Percentiles rank a stretch among this genome's conserved stretches.
These are phyloP conservation scores for Cyamopsis tetragonoloba DNA, from an alignment of 306 rosid genomes.

Conservation along the genomic window DNA sequence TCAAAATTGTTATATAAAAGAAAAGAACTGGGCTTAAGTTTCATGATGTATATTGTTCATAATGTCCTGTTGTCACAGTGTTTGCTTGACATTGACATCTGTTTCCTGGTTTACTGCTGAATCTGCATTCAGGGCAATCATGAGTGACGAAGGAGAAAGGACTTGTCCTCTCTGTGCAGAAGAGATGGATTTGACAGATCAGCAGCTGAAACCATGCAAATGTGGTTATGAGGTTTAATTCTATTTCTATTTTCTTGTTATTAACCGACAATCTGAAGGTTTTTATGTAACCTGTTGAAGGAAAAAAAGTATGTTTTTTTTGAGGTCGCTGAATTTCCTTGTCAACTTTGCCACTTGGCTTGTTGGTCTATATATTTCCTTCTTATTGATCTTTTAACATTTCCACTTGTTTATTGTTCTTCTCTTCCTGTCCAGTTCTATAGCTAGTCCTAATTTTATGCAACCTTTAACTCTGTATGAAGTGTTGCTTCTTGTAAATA, in stretches of 20 bases:
- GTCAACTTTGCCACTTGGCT: neutral
- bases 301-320: neutral
- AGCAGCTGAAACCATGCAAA: constrained; percentile 95
- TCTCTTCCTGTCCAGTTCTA: neutral
- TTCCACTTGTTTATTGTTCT: neutral
- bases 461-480: neutral
- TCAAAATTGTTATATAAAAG: neutral
- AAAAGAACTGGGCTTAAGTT: neutral
- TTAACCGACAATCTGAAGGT: neutral
- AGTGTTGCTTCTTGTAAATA: neutral
- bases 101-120: neutral
- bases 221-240: constrained; percentile 83
- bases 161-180: constrained; percentile 98
- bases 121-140: constrained; percentile 48
- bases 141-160: constrained; percentile 97
- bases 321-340: neutral
- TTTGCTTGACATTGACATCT: neutral
- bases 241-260: constrained; percentile 2
- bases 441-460: neutral
- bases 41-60: neutral
- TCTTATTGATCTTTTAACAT: neutral
- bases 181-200: constrained; percentile 99
- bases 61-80: neutral
- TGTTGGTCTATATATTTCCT: neutral
- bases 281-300: neutral